Conservation (phyloP, 225 moss, liverwort and hornwort species). For the Polytrichum formosum region DNA sequence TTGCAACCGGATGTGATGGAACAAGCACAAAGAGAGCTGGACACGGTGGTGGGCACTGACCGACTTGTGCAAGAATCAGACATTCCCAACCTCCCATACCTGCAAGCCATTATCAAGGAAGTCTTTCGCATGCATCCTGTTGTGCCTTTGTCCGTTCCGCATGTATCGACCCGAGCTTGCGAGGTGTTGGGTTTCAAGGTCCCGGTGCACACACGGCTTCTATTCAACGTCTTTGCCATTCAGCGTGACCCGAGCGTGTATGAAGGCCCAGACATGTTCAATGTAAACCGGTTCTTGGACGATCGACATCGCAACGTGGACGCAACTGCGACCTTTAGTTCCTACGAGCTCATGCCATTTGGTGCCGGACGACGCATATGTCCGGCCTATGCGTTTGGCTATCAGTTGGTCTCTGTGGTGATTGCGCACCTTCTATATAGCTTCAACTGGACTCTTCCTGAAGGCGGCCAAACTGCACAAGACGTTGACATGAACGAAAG, state of each 20-base stretch:
- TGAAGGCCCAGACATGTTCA: constrained; percentile 25
- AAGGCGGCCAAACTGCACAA: constrained; percentile 6
- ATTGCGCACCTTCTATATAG: constrained; percentile 25
- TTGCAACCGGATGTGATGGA: constrained; percentile 14
- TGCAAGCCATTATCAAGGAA: constrained; percentile 33
- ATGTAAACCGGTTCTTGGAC: constrained; percentile 35
- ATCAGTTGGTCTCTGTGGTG: not conserved
- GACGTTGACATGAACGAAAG: constrained; percentile 11
- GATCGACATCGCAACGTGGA: not conserved
- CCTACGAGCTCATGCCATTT: constrained; percentile 10
- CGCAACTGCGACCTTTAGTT: constrained; percentile 8
- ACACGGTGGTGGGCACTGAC: constrained; percentile 32
- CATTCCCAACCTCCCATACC: not conserved
- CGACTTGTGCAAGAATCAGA: constrained; percentile 38
- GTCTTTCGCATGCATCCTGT: constrained; percentile 49
- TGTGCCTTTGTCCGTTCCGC: constrained; percentile 27
- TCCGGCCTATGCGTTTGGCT: not conserved
- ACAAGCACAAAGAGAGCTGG: constrained; percentile 45
- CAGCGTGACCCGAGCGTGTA: constrained; percentile 10
- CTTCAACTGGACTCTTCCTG: constrained; percentile 27
- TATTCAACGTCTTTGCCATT: constrained; percentile 44
- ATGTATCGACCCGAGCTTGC: constrained; percentile 19
- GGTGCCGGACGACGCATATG: constrained; percentile 16
- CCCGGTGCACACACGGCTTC: constrained; percentile 42
- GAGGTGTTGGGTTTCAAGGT: constrained; percentile 24